Evolutionary conservation across 352 stramenopile species (phyloP).

Genomic region (Elongisporangium undulatum): DNA sequence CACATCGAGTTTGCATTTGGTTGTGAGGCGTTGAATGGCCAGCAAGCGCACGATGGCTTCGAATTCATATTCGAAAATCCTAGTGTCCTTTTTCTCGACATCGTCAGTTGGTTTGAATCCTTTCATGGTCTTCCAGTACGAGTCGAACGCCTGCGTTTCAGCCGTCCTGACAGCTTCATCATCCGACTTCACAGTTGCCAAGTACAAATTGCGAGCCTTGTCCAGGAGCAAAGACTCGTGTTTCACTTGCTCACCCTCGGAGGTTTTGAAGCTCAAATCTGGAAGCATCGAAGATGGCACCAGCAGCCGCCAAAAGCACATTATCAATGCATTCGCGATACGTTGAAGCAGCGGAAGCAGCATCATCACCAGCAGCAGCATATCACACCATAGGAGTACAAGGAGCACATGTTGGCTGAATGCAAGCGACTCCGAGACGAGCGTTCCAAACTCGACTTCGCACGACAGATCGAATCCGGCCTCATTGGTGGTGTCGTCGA

Average conservation of each 20-base stretch:
- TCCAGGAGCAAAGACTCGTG: conserved; percentile 6
- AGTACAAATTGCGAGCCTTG: conserved; percentile 16
- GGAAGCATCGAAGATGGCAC: background rate
- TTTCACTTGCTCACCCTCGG: background rate
- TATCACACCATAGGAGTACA: background rate
- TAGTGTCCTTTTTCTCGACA: background rate
- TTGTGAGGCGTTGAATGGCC: conserved; percentile 40
- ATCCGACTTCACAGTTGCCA: conserved; percentile 10
- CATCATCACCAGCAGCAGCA: background rate
- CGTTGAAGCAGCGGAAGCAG: background rate
- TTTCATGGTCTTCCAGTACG: conserved; percentile 18
- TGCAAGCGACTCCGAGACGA: conserved; percentile 12
- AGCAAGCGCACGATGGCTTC: conserved; percentile 55
- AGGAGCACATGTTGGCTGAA: background rate
- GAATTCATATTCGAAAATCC: conserved; percentile 19
- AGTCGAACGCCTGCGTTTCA: conserved; percentile 17
- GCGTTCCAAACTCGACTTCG: conserved; percentile 16
- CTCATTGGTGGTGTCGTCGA: background rate
- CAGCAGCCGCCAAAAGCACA: background rate
- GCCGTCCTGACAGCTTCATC: conserved; percentile 6
- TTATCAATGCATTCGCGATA: background rate
- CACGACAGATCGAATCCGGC: conserved; percentile 14
- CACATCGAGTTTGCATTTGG: conserved; percentile 50
- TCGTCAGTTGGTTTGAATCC: conserved; percentile 1
- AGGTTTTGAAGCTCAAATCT: background rate